A percentile compares a stretch with the other conserved stretches of the same genome.
phyloP scores from a whole-genome alignment of 1,139 yeast genomes.

The Wickerhamomyces sp. region DNA sequence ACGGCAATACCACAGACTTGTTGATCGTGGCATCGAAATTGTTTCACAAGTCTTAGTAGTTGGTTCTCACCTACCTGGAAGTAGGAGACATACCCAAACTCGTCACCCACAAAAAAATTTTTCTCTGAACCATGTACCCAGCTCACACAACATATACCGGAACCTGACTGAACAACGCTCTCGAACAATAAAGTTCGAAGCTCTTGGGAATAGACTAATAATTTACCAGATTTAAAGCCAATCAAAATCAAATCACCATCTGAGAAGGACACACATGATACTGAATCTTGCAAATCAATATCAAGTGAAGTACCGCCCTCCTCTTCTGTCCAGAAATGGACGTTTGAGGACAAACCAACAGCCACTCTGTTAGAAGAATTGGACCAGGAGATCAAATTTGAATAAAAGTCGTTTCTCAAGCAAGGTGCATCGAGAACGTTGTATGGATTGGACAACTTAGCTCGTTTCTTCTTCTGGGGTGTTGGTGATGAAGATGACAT shows the following conservation, averaged over 20 bases:
- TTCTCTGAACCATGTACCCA: constrained; percentile 49
- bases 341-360: constrained; percentile 61
- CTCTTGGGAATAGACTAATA: constrained; percentile 37
- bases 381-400: constrained; percentile 78
- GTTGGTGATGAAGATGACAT: no score
- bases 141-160: constrained; percentile 52
- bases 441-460: constrained; percentile 29
- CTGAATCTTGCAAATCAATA: constrained; percentile 31
- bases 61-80: constrained; percentile 29
- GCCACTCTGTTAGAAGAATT: constrained; percentile 45
- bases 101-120: constrained; percentile 62
- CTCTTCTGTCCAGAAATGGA: constrained; percentile 61
- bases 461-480: constrained; percentile 4
- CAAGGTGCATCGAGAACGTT: constrained; percentile 70
- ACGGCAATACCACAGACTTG: constrained; percentile 71
- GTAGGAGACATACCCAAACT: constrained; percentile 52
- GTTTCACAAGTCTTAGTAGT: constrained; percentile 21
- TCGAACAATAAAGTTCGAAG: constrained; percentile 22
- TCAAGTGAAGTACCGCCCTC: constrained; percentile 38
- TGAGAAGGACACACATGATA: constrained; percentile 60
- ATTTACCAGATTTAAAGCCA: constrained; percentile 51
- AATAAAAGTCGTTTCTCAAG: constrained; percentile 73
- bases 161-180: constrained; percentile 25
- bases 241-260: constrained; percentile 44
- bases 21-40: constrained; percentile 50